These are phyloP conservation scores for Raffaelea deltoideospora DNA, from an alignment of 2,329 filamentous ascomycete genomes.

Conservation along the genomic window DNA sequence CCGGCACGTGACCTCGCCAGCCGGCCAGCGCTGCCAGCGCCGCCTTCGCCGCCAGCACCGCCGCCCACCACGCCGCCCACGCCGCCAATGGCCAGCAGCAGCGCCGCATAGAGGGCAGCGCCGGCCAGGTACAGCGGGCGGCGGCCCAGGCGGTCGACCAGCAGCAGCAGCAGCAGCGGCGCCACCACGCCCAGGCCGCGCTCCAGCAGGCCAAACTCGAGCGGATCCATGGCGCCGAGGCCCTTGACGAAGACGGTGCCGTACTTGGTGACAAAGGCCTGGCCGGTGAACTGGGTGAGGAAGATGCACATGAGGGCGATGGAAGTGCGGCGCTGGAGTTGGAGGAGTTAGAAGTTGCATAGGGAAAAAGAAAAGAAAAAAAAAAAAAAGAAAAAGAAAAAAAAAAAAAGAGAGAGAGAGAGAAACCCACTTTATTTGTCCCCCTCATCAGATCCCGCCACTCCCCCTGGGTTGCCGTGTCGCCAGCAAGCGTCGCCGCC, in stretches of 20 bases:
- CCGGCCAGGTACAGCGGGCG: slow-evolving; percentile 3
- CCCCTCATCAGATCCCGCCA: slow-evolving; percentile 7
- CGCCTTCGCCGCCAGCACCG: no score
- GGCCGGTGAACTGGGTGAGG: slow-evolving; percentile 5
- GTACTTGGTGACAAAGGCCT: slow-evolving; percentile 8
- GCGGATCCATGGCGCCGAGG: slow-evolving; percentile 6
- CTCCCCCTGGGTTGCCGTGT: slow-evolving; percentile 2
- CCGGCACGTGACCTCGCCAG: slow-evolving; percentile 2
- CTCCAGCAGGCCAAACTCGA: slow-evolving; percentile 7
- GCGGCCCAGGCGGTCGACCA: slow-evolving; percentile 7
- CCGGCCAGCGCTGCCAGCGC: no score
- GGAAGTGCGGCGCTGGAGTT: slow-evolving; percentile 4
- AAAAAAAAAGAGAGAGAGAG: not conserved
- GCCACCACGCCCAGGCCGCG: slow-evolving; percentile 3
- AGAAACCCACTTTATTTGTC: slow-evolving; percentile 3
- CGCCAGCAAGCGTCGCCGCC: slow-evolving; percentile 1
- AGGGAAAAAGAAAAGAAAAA: not conserved
- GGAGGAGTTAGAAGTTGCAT: no score
- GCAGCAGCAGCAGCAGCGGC: slow-evolving; percentile 2
- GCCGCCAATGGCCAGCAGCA: slow-evolving; percentile 6
- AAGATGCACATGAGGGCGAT: slow-evolving; percentile 2
- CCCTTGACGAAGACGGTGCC: slow-evolving; percentile 9
- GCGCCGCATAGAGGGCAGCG: slow-evolving; percentile 1
- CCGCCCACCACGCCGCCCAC: no score
- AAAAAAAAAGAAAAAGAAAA: not conserved